These are phyloP conservation scores for Lachancea dasiensis DNA, from an alignment of 805 yeast species.

Conservation along the genomic window DNA sequence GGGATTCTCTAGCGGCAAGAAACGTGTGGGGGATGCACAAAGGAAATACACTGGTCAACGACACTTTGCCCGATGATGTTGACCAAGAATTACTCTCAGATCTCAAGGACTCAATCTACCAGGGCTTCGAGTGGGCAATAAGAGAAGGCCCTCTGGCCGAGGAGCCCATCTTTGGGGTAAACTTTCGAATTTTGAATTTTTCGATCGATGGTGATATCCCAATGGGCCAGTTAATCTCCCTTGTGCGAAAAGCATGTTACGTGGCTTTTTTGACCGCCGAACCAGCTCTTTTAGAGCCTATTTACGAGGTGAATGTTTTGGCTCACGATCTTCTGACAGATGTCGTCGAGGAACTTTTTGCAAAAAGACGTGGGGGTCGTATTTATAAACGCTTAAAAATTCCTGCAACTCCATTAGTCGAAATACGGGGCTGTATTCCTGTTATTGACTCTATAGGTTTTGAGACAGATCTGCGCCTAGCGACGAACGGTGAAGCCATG, in stretches of 20 bases:
- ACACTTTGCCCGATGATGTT: slow-evolving; percentile 66
- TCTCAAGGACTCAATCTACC: slow-evolving; percentile 50
- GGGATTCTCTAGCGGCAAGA: slow-evolving; percentile 83
- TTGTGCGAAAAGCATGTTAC: slow-evolving; percentile 79
- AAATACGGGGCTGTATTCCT: slow-evolving; percentile 63
- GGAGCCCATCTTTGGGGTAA: slow-evolving; percentile 65
- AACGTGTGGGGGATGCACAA: slow-evolving; percentile 78
- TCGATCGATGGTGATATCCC: slow-evolving; percentile 43
- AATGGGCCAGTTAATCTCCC: slow-evolving; percentile 71
- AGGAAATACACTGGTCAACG: slow-evolving; percentile 58
- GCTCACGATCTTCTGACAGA: slow-evolving; percentile 46
- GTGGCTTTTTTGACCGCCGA: slow-evolving; percentile 70
- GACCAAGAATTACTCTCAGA: slow-evolving; percentile 44
- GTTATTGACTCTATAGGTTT: slow-evolving; percentile 88
- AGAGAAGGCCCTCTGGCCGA: slow-evolving; percentile 92
- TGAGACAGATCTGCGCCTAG: slow-evolving; percentile 75
- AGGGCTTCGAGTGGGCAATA: slow-evolving; percentile 80
- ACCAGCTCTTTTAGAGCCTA: slow-evolving; percentile 80
- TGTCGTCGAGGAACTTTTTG: slow-evolving; percentile 46
- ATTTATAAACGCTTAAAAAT: slow-evolving; percentile 45
- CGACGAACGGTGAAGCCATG: slow-evolving; percentile 74
- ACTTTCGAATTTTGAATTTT: slow-evolving; percentile 57
- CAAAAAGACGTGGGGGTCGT: slow-evolving; percentile 64
- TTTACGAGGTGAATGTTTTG: slow-evolving; percentile 53
- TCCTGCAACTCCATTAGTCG: slow-evolving; percentile 65